phyloP scores from a whole-genome alignment of 768 basidiomycete genomes.

The Kondoa malvinella region DNA sequence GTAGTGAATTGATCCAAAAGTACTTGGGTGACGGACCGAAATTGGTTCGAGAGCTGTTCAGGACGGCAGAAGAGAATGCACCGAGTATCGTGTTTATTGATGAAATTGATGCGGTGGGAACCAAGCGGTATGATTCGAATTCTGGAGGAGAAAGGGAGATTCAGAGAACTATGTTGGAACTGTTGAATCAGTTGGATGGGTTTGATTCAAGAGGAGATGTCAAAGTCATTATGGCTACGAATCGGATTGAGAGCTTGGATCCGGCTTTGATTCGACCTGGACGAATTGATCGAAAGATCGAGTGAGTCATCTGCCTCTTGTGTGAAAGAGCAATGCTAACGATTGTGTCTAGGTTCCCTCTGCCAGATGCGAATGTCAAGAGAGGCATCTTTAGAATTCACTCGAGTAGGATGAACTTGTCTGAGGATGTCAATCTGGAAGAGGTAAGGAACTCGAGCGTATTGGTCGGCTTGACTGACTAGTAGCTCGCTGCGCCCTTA shows the following conservation, averaged over 20 bases:
- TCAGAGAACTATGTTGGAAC: slow-evolving; percentile 95
- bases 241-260: slow-evolving; percentile 90
- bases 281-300: slow-evolving; percentile 96
- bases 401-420: slow-evolving; percentile 83
- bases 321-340: slow-evolving; percentile 8
- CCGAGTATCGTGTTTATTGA: slow-evolving; percentile 99
- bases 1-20: slow-evolving; percentile 96
- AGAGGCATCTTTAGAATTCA: slow-evolving; percentile 85
- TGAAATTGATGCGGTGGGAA: slow-evolving; percentile 96
- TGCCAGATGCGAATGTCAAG: slow-evolving; percentile 97
- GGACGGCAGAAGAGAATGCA: slow-evolving; percentile 91
- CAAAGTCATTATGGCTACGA: slow-evolving; percentile 99
- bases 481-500: too few relatives aligned
- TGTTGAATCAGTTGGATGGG: slow-evolving; percentile 96
- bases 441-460: slow-evolving; percentile 36
- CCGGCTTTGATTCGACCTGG: slow-evolving; percentile 96
- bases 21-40: slow-evolving; percentile 98
- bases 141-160: slow-evolving; percentile 98
- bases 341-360: slow-evolving; percentile 41
- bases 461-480: too few relatives aligned
- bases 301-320: slow-evolving; percentile 53
- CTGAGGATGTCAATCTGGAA: slow-evolving; percentile 67
- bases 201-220: slow-evolving; percentile 99
- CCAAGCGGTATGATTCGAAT: slow-evolving; percentile 98
- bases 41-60: slow-evolving; percentile 89